These are phyloP conservation scores for Sorghum bicolor DNA, from an alignment of 176 grass and related monocot species.

Conservation along the genomic window DNA sequence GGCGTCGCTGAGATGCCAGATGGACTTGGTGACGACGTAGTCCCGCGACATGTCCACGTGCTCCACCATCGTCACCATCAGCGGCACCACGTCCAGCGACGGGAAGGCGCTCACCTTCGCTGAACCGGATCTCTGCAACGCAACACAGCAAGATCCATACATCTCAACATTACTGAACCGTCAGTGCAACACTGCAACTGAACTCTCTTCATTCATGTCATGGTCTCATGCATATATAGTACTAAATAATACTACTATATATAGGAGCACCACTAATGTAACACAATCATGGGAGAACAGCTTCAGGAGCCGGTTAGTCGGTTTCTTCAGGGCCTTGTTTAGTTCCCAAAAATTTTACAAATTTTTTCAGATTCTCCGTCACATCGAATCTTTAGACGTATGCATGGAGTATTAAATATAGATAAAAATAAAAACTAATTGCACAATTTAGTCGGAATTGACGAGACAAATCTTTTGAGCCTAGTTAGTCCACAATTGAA, in stretches of 20 bases:
- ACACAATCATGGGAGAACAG: background rate
- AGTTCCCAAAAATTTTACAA: no score
- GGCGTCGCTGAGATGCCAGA: constrained; percentile 82
- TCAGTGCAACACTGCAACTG: background rate
- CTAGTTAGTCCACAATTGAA: no score
- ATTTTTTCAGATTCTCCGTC: no score
- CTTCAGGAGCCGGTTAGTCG: background rate
- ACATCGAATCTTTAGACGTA: no score
- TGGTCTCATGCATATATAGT: background rate
- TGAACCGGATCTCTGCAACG: constrained; percentile 16
- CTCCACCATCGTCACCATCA: constrained; percentile 79
- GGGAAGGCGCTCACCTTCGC: constrained; percentile 58
- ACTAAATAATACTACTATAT: no score
- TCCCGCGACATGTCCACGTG: constrained; percentile 64
- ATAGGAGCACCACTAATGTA: background rate
- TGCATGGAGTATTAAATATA: no score
- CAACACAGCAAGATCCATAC: background rate
- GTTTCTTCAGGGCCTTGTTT: no score
- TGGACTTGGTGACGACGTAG: constrained; percentile 76
- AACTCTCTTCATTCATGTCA: background rate
- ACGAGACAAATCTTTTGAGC: no score
- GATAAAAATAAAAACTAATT: no score
- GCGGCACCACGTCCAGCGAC: constrained; percentile 58
- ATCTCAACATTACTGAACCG: background rate
- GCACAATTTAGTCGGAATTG: no score